phyloP scores from a whole-genome alignment of 139 green algal genomes.

The Bryopsis sp. region DNA sequence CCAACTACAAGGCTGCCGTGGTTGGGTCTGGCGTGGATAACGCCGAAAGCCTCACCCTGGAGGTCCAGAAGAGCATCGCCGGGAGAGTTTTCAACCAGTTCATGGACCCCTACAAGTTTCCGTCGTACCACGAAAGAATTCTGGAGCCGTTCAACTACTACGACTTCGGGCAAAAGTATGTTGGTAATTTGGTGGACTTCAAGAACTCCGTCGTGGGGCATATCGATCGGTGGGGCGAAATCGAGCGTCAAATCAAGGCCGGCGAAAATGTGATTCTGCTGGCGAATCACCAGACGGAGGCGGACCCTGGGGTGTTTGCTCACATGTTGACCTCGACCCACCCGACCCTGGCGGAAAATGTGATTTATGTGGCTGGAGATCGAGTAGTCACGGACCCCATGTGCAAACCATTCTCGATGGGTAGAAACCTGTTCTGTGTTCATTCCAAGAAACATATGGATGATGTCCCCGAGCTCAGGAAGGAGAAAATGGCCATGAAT shows the following conservation, averaged over 20 bases:
- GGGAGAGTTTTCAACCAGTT: slow-evolving; percentile 46
- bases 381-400: slow-evolving; percentile 90
- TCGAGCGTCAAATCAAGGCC: slow-evolving; percentile 35
- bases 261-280: slow-evolving; percentile 94
- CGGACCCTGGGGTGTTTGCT: slow-evolving; percentile 91
- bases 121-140: slow-evolving; percentile 77
- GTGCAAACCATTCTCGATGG: slow-evolving; percentile 98
- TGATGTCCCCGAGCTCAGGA: slow-evolving; percentile 77
- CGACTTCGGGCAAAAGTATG: slow-evolving; percentile 89
- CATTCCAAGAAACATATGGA: slow-evolving; percentile 97
- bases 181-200: slow-evolving; percentile 83
- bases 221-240: slow-evolving; percentile 39
- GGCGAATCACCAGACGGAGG: slow-evolving; percentile 98
- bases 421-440: slow-evolving; percentile 98
- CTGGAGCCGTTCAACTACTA: slow-evolving; percentile 90
- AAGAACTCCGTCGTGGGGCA: slow-evolving; percentile 68
- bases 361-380: slow-evolving; percentile 86
- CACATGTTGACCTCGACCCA: slow-evolving; percentile 80
- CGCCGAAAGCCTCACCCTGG: slow-evolving; percentile 50
- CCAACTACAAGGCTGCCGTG: slow-evolving; percentile 73
- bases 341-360: slow-evolving; percentile 64
- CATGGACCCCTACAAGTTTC: slow-evolving; percentile 77
- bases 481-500: slow-evolving; percentile 83
- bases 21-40: slow-evolving; percentile 35
- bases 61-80: slow-evolving; percentile 50